phyloP scores from a whole-genome alignment of 2,329 filamentous ascomycete genomes.

The Fusarium siculi region DNA sequence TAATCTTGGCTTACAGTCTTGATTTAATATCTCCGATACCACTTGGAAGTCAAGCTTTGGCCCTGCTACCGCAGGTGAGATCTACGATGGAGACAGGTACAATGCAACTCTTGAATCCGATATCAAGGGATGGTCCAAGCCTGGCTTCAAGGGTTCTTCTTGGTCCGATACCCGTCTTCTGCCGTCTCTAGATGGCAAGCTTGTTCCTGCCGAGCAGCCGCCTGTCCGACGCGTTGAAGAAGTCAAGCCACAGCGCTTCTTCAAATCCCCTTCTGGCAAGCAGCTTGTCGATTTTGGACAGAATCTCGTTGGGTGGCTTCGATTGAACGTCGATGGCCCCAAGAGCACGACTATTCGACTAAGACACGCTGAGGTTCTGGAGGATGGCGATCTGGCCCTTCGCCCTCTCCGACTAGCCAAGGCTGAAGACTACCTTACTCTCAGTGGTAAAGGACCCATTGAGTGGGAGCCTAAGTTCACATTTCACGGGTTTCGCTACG shows the following conservation, averaged over 20 bases:
- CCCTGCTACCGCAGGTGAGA: slow-evolving; percentile 50
- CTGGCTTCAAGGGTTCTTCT: slow-evolving; percentile 49
- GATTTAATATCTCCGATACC: slow-evolving; percentile 35
- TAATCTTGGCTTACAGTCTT: background rate
- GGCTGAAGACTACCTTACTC: slow-evolving; percentile 49
- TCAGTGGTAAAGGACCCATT: background rate
- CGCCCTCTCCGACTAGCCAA: slow-evolving; percentile 56
- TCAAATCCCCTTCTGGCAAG: slow-evolving; percentile 54
- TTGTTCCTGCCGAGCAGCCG: slow-evolving; percentile 52
- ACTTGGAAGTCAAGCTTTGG: slow-evolving; percentile 51
- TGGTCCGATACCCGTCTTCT: slow-evolving; percentile 48
- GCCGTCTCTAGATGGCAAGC: background rate
- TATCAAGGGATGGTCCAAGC: slow-evolving; percentile 44
- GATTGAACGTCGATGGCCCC: slow-evolving; percentile 51
- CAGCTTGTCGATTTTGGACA: slow-evolving; percentile 66
- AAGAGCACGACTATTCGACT: slow-evolving; percentile 57
- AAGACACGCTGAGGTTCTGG: slow-evolving; percentile 65
- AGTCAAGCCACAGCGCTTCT: slow-evolving; percentile 49
- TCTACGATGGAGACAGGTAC: slow-evolving; percentile 64
- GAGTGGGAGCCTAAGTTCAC: slow-evolving; percentile 55
- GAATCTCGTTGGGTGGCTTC: slow-evolving; percentile 64
- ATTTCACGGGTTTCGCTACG: slow-evolving; percentile 66
- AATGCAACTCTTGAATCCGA: slow-evolving; percentile 53
- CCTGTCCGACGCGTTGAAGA: slow-evolving; percentile 51
- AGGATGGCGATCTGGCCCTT: slow-evolving; percentile 55